Evolutionary conservation across 2,329 filamentous ascomycete species (phyloP).

Genomic region (Neophaeococcomyces aloes): DNA sequence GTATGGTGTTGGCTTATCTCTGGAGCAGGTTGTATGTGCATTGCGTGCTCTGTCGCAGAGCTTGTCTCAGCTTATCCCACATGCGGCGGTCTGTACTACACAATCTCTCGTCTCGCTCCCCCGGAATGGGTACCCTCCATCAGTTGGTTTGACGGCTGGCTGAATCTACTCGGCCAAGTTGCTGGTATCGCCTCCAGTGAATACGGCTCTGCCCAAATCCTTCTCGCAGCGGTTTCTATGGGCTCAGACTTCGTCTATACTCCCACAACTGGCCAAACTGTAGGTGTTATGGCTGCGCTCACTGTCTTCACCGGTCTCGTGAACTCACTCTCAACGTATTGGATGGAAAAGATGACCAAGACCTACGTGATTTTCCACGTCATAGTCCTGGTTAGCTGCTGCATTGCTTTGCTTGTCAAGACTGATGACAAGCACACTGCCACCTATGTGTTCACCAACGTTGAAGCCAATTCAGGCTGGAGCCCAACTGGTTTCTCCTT

Average conservation of each 20-base stretch:
- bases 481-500: conserved; percentile 45
- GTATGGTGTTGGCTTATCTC: conserved; percentile 52
- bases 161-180: conserved; percentile 41
- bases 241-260: conserved; percentile 37
- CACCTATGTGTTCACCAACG: conserved; percentile 45
- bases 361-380: conserved; percentile 50
- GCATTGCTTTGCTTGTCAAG: conserved; percentile 42
- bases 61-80: conserved; percentile 50
- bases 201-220: conserved; percentile 47
- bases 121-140: conserved; percentile 35
- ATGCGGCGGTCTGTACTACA: conserved; percentile 46
- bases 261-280: conserved; percentile 38
- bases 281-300: conserved; percentile 47
- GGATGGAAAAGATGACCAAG: conserved; percentile 50
- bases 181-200: conserved; percentile 47
- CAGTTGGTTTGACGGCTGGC: conserved; percentile 41
- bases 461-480: conserved; percentile 45
- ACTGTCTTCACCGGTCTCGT: conserved; percentile 43
- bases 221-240: conserved; percentile 47
- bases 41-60: conserved; percentile 45
- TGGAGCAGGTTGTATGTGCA: conserved; percentile 47
- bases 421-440: conserved; percentile 43
- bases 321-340: conserved; percentile 46
- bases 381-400: conserved; percentile 40
- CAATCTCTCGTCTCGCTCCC: conserved; percentile 46